These are phyloP conservation scores for Thinopyrum elongatum DNA, from an alignment of 176 grass and related monocot species.

Conservation along the genomic window DNA sequence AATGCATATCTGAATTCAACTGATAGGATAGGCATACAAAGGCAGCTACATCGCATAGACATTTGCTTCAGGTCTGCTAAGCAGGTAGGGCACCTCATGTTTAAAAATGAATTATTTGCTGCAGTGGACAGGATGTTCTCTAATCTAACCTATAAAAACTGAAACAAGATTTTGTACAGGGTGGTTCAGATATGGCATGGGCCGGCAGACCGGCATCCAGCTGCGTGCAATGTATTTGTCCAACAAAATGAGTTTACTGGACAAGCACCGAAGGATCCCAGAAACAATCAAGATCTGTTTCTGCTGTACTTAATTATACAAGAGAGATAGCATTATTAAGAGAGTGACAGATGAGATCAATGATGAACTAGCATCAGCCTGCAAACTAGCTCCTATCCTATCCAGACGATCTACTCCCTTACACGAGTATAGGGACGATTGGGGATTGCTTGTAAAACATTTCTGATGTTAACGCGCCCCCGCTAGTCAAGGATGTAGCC, in stretches of 20 bases:
- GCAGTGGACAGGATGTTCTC: conserved; percentile 6
- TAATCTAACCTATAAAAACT: background rate
- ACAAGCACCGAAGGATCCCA: background rate
- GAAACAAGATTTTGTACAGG: conserved; percentile 6
- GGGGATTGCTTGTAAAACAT: too few species aligned
- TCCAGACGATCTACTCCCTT: too few species aligned
- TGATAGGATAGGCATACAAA: background rate
- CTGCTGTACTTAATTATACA: background rate
- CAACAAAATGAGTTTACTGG: background rate
- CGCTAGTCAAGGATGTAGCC: too few species aligned
- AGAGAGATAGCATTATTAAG: background rate
- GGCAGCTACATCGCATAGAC: background rate
- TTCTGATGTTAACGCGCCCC: too few species aligned
- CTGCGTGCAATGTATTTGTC: background rate
- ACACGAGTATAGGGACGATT: too few species aligned
- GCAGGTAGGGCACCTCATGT: background rate
- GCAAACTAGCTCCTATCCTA: too few species aligned
- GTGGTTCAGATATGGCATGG: conserved; percentile 22
- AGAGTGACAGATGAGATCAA: too few species aligned
- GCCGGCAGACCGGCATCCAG: background rate
- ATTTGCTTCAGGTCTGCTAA: background rate
- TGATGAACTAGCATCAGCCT: too few species aligned
- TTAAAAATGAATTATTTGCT: too few species aligned
- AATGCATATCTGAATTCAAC: background rate
- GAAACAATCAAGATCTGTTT: background rate